Base-by-base conservation (phyloP, 164 flowering plant genomes). In the Tetracentron sinense region DNA sequence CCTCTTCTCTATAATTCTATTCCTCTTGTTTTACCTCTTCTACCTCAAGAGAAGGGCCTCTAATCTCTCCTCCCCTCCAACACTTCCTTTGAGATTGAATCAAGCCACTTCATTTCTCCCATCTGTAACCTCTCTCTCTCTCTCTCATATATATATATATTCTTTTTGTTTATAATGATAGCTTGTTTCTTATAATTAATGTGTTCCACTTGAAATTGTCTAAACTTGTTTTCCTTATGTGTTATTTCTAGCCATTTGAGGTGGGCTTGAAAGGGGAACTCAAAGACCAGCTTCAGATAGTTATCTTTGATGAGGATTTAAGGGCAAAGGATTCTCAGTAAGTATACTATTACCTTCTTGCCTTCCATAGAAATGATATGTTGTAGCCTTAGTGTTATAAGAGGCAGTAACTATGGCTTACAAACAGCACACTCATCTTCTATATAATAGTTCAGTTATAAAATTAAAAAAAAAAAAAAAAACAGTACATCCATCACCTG, bases 41-140 rank as follows among this genome's bases (percentile, higher is more conserved):
- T 89, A 89, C 69, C 91, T 89, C 68, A 87, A 87, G 85, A 86
- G 85, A 48, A 86, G 94, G 64, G 74, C 84, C 59, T 61, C 85
- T 20, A 35, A 66, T 59, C 58, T 62, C 29, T 56, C 79, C 11
- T 64, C 83, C 10, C 17, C 77, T 20, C 61, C 74, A 11, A 26
- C 59, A 22, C 77, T 72, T 53, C 73, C 90, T 23, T 58, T 66
- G 48, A 69, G 33, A 22, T 62, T 67, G 20, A 66, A 70, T 59
- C 77, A 70, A 25, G 25, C 79, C 44, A 25, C 73, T 38, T 33
- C 79, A 8, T 70, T 59, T 26, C 20, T 62, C 53, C 56, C 82
- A 29, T 57, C 76, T 22, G 90, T 85, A 72, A 77, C 77, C 8
- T 28, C 49, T 16, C 62, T 62, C 49, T 54, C 27, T 50, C 48